phyloP scores from a whole-genome alignment of 2,329 filamentous ascomycete genomes.

The Juglanconis sp. region DNA sequence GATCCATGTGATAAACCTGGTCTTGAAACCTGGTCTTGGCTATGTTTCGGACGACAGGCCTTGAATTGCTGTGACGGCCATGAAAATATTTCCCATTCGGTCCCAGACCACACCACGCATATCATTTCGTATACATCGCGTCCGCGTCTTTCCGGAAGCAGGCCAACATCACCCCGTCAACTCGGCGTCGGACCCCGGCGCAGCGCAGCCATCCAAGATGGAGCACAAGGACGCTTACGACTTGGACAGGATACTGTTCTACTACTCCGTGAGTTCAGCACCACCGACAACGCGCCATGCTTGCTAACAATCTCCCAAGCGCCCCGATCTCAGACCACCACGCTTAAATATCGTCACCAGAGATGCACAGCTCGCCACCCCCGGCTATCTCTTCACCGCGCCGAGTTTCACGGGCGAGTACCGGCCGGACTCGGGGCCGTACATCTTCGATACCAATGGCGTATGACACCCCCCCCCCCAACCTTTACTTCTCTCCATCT shows the following conservation, averaged over 20 bases:
- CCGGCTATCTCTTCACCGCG: conserved; percentile 5
- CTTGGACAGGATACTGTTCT: conserved; percentile 10
- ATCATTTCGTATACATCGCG: too few species aligned
- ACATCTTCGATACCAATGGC: conserved; percentile 12
- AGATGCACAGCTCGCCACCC: conserved; percentile 1
- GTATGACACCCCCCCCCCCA: background rate
- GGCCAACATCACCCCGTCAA: background rate
- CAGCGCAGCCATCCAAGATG: background rate
- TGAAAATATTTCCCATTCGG: background rate
- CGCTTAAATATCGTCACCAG: conserved; percentile 5
- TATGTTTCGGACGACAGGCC: background rate
- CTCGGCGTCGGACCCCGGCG: background rate
- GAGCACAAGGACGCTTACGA: background rate
- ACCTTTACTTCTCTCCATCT: too few species aligned
- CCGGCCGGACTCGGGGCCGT: conserved; percentile 11
- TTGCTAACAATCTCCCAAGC: background rate
- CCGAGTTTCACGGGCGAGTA: conserved; percentile 3
- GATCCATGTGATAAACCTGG: background rate
- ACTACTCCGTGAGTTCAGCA: conserved; percentile 7
- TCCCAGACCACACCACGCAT: background rate
- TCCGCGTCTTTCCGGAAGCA: too few species aligned
- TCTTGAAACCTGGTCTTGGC: background rate
- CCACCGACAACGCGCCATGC: background rate
- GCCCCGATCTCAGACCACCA: conserved; percentile 10
- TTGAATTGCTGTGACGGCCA: background rate